A percentile compares a stretch with the other conserved stretches of the same genome.
Evolutionary conservation across 345 rosid species (phyloP).

Genomic region (Salix purpurea): DNA sequence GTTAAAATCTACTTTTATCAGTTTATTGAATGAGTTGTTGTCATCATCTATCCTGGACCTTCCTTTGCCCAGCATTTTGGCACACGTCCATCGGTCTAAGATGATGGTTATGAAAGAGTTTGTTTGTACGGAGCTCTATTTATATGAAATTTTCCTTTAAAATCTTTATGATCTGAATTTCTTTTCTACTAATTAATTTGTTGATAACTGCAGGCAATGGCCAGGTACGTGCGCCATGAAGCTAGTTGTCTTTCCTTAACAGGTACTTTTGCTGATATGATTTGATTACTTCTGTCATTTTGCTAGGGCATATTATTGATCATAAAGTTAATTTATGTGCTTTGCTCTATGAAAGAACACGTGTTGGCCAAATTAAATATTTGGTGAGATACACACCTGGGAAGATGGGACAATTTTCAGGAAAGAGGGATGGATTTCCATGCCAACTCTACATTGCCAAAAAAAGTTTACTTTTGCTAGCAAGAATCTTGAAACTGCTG

Average conservation of each 20-base stretch:
- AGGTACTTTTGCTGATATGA: constrained; percentile 33
- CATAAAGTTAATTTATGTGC: neutral
- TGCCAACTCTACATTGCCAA: too few species aligned
- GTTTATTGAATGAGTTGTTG: neutral
- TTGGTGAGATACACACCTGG: too few species aligned
- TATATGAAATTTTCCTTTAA: neutral
- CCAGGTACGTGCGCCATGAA: constrained; percentile 83
- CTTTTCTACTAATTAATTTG: constrained; percentile 12
- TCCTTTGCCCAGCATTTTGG: neutral
- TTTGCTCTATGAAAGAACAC: too few species aligned
- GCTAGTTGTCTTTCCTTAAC: constrained; percentile 74
- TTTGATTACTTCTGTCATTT: neutral
- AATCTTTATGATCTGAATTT: neutral
- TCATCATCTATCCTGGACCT: neutral
- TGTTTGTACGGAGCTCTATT: neutral
- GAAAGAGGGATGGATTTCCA: too few species aligned
- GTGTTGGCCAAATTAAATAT: too few species aligned
- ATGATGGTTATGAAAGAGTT: neutral
- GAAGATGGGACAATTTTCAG: too few species aligned
- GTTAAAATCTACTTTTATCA: neutral
- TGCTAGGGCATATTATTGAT: too few species aligned
- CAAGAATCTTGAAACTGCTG: too few species aligned
- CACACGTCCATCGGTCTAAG: neutral
- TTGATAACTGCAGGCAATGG: constrained; percentile 69
- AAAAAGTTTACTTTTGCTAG: too few species aligned